Base-by-base conservation (phyloP, 306 rosid species). In the Hylodesmum podocarpum region DNA sequence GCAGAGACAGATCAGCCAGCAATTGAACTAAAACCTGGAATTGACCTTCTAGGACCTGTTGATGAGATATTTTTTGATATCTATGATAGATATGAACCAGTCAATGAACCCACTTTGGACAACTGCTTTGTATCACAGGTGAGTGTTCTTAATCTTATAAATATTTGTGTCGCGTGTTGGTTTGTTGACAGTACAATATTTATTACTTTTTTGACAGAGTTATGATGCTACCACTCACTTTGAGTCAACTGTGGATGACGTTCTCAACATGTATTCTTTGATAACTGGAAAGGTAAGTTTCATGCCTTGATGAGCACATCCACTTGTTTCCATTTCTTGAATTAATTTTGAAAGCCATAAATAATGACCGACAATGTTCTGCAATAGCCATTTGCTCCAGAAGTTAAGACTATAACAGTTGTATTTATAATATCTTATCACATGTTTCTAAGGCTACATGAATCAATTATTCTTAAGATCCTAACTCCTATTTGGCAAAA, bases 201-300 rank as follows among this genome's bases (percentile, higher is more conserved):
- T 72, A 8, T 19, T 5, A 11, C 13, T 75, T 70, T 70, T 63
- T 79, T 78, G 44, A 82, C 97, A 94, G 98, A 94, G 98, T 62
- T 94, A 94, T 78, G 98, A 94, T 86, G 88, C 98, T 39, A 94
- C 98, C 14, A 94, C 98, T 63, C 98, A 94, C 85, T 94, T 94
- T 7, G 98, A 94, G 87, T 87, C 98, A 64, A 94, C 98, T 43
- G 96, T 94, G 39, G 27, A 58, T 64, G 97, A 94, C 39, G 98
- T 94, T 41, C 97, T 94, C 84, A 90, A 87, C 95, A 91, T 94
- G 98, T 94, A 94, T 80, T 87, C 93, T 66, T 40, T 87, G 88
- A 94, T 94, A 82, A 94, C 98, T 15, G 96, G 98, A 78, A 91
- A 94, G 96, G 98, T 90, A 76, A 65, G 70, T 78, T 50, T 63